These are phyloP conservation scores for Lichtheimia hyalospora DNA, from an alignment of 371 early-diverging fungal genomes.

Conservation along the genomic window DNA sequence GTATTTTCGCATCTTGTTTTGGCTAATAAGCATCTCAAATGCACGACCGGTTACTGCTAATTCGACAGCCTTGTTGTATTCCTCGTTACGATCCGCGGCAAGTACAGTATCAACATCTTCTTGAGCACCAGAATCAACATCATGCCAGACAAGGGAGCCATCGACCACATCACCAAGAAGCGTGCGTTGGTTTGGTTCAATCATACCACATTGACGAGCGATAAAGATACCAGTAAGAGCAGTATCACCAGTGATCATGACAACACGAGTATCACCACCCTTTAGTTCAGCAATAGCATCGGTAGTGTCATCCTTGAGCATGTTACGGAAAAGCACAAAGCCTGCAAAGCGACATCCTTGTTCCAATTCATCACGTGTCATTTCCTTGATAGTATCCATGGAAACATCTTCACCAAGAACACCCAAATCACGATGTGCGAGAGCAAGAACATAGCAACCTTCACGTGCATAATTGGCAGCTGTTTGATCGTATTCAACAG, in stretches of 20 bases:
- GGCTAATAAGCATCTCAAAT: conserved; percentile 47
- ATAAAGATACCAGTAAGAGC: conserved; percentile 87
- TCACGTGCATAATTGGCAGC: conserved; percentile 66
- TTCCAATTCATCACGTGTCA: conserved; percentile 72
- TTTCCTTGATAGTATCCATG: conserved; percentile 38
- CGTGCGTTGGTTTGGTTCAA: conserved; percentile 47
- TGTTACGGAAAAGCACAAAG: conserved; percentile 88
- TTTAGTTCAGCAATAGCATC: conserved; percentile 77
- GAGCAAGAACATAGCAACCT: conserved; percentile 82
- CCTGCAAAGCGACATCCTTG: conserved; percentile 62
- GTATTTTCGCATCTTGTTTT: conserved; percentile 30
- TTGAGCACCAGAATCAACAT: conserved; percentile 21
- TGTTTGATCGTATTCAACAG: conserved; percentile 59
- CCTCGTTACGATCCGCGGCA: conserved; percentile 24
- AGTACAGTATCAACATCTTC: conserved; percentile 11
- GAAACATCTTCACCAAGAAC: conserved; percentile 35
- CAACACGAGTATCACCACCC: conserved; percentile 69
- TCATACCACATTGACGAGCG: conserved; percentile 79
- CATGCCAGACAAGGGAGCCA: conserved; percentile 37
- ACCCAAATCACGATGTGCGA: conserved; percentile 64
- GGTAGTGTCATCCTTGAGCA: conserved; percentile 80
- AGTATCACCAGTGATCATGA: conserved; percentile 95
- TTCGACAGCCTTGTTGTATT: conserved; percentile 48
- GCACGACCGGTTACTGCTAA: conserved; percentile 75
- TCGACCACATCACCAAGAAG: conserved; percentile 57